Percentiles rank a stretch among this genome's conserved stretches.
phyloP scores from a whole-genome alignment of 2,329 filamentous ascomycete genomes.

The Neopestalotiopsis sp. region DNA sequence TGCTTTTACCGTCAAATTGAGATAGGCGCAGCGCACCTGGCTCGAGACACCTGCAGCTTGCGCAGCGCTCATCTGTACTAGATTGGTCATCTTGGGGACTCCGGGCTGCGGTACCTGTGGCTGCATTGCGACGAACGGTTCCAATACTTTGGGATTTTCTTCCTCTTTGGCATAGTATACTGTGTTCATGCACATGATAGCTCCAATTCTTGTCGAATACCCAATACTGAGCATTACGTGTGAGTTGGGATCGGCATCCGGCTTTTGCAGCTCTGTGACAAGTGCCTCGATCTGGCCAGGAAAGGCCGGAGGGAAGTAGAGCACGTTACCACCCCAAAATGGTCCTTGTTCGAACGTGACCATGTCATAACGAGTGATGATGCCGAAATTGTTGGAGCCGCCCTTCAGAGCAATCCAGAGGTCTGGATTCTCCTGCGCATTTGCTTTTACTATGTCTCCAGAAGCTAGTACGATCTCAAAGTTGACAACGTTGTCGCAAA shows the following conservation, averaged over 20 bases:
- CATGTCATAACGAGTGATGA: slow-evolving; percentile 2
- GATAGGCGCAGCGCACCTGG: slow-evolving; percentile 13
- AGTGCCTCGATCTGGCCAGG: neutral
- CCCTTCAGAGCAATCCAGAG: slow-evolving; percentile 3
- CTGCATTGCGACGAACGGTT: neutral
- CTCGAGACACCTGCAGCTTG: too few relatives aligned
- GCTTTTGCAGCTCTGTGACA: neutral
- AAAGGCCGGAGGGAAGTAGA: neutral
- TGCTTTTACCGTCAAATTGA: slow-evolving; percentile 21
- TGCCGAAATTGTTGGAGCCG: slow-evolving; percentile 3
- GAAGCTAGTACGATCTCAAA: slow-evolving; percentile 2
- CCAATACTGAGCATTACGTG: neutral
- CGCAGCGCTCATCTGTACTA: neutral
- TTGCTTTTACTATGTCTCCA: neutral
- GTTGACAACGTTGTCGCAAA: neutral
- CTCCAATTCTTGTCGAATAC: neutral
- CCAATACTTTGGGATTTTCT: neutral
- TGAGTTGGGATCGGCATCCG: neutral
- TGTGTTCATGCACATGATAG: neutral
- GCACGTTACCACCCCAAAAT: neutral
- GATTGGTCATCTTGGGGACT: neutral
- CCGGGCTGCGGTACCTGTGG: neutral
- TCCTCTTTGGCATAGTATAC: neutral
- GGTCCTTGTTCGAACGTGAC: neutral
- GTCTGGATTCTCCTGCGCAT: neutral